phyloP scores from a whole-genome alignment of 2,329 filamentous ascomycete genomes.

The Fusarium guadeloupense region DNA sequence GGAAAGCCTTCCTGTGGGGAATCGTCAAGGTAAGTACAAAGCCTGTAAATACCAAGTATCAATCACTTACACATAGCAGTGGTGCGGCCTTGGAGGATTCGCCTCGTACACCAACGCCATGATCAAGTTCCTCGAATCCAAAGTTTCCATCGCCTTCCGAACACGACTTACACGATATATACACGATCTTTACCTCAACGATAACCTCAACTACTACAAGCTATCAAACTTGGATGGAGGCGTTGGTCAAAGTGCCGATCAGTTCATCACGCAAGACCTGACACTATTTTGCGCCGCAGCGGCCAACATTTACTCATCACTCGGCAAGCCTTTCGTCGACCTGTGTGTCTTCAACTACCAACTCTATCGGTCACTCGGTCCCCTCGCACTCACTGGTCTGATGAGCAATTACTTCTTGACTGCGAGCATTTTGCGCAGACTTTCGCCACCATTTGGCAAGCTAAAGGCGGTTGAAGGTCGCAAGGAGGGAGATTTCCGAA shows the following conservation, averaged over 20 bases:
- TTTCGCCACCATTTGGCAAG: conserved; percentile 96
- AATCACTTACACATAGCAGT: conserved; percentile 55
- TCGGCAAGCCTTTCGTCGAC: conserved; percentile 98
- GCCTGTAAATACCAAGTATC: neutral
- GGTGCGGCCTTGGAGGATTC: conserved; percentile 92
- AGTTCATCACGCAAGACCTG: conserved; percentile 97
- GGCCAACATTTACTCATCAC: conserved; percentile 90
- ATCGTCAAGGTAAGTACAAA: conserved; percentile 72
- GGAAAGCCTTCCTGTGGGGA: conserved; percentile 86
- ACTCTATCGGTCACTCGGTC: conserved; percentile 89
- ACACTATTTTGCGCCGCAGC: conserved; percentile 95
- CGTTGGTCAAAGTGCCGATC: conserved; percentile 89
- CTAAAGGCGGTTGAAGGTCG: conserved; percentile 95
- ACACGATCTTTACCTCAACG: conserved; percentile 94
- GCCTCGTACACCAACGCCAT: conserved; percentile 98
- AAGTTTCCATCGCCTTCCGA: conserved; percentile 97
- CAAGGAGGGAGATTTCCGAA: conserved; percentile 94
- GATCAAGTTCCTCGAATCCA: conserved; percentile 98
- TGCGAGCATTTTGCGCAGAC: conserved; percentile 83
- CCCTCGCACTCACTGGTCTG: conserved; percentile 84
- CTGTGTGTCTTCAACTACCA: conserved; percentile 98
- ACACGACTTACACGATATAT: conserved; percentile 95
- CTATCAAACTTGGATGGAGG: conserved; percentile 92
- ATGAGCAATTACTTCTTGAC: conserved; percentile 94
- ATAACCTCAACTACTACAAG: conserved; percentile 96